phyloP scores from a whole-genome alignment of 2,329 filamentous ascomycete genomes.

The Talaromyces atroroseus region DNA sequence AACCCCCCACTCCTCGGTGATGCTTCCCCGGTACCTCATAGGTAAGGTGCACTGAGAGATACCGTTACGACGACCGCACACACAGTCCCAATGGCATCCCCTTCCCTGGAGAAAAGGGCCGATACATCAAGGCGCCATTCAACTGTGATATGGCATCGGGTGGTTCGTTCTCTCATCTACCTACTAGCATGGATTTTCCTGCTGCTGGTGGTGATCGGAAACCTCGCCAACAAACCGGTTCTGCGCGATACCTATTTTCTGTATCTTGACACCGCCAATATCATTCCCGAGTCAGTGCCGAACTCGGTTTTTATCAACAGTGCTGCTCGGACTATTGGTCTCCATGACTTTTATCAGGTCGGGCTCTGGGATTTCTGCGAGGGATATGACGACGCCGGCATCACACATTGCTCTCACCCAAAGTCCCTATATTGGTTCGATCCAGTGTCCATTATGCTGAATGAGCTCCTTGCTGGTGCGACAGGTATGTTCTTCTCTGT shows the following conservation, averaged over 20 bases:
- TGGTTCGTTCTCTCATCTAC: constrained; percentile 64
- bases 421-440: constrained; percentile 81
- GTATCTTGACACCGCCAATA: constrained; percentile 73
- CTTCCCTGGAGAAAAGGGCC: background rate
- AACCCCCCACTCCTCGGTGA: too few relatives aligned
- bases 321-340: constrained; percentile 75
- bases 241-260: constrained; percentile 75
- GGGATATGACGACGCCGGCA: constrained; percentile 64
- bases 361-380: constrained; percentile 91
- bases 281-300: constrained; percentile 68
- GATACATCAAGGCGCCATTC: constrained; percentile 15
- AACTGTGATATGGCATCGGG: constrained; percentile 52
- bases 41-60: too few relatives aligned
- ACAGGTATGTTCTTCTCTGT: constrained; percentile 50
- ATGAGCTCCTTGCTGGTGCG: constrained; percentile 74
- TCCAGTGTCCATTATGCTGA: constrained; percentile 72
- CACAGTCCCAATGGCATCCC: constrained; percentile 3
- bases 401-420: constrained; percentile 70
- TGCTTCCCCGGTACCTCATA: background rate
- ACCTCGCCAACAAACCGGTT: constrained; percentile 57
- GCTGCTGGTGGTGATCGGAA: constrained; percentile 74
- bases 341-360: constrained; percentile 92
- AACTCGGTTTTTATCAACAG: constrained; percentile 75
- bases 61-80: too few relatives aligned
- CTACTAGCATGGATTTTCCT: constrained; percentile 71